Percentiles rank a stretch among this genome's conserved stretches.
Conservation (phyloP, 1,284 basidiomycete species). For the Cryptococcus deneoformans region DNA sequence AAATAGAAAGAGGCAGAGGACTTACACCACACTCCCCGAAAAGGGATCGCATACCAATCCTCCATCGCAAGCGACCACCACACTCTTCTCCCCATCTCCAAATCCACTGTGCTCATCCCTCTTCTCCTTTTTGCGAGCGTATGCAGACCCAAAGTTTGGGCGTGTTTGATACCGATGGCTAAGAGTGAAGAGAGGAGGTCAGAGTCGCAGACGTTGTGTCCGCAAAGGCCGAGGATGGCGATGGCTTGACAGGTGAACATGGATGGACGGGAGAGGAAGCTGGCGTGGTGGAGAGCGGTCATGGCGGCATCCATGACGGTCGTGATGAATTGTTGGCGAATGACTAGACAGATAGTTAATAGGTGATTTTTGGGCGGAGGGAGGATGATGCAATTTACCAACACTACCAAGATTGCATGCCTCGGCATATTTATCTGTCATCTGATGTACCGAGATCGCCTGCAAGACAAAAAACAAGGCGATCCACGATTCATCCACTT, state of each 20-base stretch:
- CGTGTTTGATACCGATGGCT: constrained; percentile 22
- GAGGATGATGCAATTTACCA: neutral
- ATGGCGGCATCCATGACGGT: constrained; percentile 17
- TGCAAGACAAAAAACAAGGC: too few relatives aligned
- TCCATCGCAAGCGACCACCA: too few relatives aligned
- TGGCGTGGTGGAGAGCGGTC: constrained; percentile 15
- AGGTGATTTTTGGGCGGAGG: neutral
- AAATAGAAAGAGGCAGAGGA: too few relatives aligned
- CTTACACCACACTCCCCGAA: too few relatives aligned
- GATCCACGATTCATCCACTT: too few relatives aligned
- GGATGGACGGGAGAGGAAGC: constrained; percentile 17
- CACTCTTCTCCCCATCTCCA: too few relatives aligned
- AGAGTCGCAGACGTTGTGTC: constrained; percentile 30
- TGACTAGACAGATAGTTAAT: constrained; percentile 6
- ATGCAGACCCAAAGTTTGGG: constrained; percentile 21
- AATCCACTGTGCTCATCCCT: too few relatives aligned
- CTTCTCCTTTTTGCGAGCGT: neutral
- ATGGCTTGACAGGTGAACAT: constrained; percentile 22
- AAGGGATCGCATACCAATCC: too few relatives aligned
- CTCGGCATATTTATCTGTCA: too few relatives aligned
- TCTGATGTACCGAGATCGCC: too few relatives aligned
- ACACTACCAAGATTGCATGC: too few relatives aligned
- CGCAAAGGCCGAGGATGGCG: constrained; percentile 19
- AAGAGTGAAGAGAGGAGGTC: constrained; percentile 22
- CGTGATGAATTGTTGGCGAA: constrained; percentile 15